phyloP scores from a whole-genome alignment of 2,329 filamentous ascomycete species.

The Fusarium solani-melongenae region DNA sequence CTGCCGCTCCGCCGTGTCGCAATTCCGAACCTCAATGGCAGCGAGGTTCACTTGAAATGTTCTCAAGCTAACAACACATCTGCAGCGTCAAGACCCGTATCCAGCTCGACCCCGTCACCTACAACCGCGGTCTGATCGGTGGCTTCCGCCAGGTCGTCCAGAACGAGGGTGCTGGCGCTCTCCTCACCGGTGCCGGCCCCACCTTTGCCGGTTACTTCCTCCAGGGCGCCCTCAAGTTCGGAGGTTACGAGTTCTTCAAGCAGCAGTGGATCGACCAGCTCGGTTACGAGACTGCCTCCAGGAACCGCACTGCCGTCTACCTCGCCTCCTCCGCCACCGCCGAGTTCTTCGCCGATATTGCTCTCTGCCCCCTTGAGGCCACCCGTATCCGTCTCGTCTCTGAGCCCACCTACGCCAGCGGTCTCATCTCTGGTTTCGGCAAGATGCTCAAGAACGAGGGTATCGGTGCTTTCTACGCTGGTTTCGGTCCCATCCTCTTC shows the following conservation, averaged over 20 bases:
- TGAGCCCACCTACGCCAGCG: conserved; percentile 84
- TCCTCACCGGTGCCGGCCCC: conserved; percentile 86
- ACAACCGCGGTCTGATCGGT: conserved; percentile 88
- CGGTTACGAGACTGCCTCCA: conserved; percentile 79
- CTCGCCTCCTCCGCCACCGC: conserved; percentile 74
- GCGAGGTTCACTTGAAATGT: too few species aligned
- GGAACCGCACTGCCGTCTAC: conserved; percentile 87
- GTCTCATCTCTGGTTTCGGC: conserved; percentile 80
- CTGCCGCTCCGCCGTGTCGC: conserved; percentile 2
- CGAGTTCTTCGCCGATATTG: conserved; percentile 80
- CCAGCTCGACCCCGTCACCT: conserved; percentile 89
- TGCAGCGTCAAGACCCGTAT: conserved; percentile 95
- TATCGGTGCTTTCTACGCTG: conserved; percentile 87
- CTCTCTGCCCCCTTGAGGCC: conserved; percentile 91
- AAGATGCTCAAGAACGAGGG: conserved; percentile 89
- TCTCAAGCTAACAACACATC: too few species aligned
- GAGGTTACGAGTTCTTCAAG: conserved; percentile 97
- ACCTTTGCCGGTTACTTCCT: conserved; percentile 94
- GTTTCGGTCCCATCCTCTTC: conserved; percentile 87
- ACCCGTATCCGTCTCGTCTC: conserved; percentile 95
- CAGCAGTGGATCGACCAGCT: conserved; percentile 85
- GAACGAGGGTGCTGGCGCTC: conserved; percentile 86
- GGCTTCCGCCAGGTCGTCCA: conserved; percentile 87
- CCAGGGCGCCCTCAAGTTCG: conserved; percentile 93
- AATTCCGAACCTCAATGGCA: not conserved